Base-by-base conservation (phyloP, 176 grass and related monocot species). In the Carex littledalei region DNA sequence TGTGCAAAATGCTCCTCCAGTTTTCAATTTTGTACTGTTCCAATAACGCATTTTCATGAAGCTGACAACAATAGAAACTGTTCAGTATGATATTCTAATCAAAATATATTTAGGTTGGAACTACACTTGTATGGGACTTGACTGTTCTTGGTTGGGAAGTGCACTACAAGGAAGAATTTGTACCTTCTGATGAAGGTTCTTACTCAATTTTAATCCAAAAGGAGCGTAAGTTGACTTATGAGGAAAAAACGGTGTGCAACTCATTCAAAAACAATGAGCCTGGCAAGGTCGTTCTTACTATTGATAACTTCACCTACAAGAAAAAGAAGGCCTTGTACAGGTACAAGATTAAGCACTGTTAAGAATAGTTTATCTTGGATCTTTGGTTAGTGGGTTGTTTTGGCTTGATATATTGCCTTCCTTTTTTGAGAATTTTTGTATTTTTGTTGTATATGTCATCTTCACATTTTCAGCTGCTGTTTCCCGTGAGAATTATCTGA, bases 101-200 rank as follows among this genome's bases (percentile, higher is more conserved):
- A 5, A 11, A 4, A 81, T 79, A 54, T 58, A 2, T 86, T 29
- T 84, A 98, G 96, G 91, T 39, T 49, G 96, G 88, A 12, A 69
- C 63, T 2, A 93, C 89, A 35, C 57, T 94, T 76, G 49, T 87
- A 35, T 98, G 96, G 96, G 96, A 95, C 62, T 8, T 98, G 90
- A 92, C 86, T 22, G 96, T 98, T 79, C 87, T 98, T 62, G 93
- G 91, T 1, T 98, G 96, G 96, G 96, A 98, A 59, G 96, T 98
- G 85, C 87, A 86, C 88, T 98, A 98, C 85, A 98, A 89, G 81
- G 95, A 98, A 86, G 95, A 98, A 87, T 98, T 98, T 79, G 88
- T 93, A 72, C 95, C 95, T 1, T 82, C 84, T 18, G 93, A 98
- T 62, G 93, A 94, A 87, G 93, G 91, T 31, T 89, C 93, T 8